Conservation (phyloP, 148 eudicot genomes). For the Tetragonia tetragonoides region DNA sequence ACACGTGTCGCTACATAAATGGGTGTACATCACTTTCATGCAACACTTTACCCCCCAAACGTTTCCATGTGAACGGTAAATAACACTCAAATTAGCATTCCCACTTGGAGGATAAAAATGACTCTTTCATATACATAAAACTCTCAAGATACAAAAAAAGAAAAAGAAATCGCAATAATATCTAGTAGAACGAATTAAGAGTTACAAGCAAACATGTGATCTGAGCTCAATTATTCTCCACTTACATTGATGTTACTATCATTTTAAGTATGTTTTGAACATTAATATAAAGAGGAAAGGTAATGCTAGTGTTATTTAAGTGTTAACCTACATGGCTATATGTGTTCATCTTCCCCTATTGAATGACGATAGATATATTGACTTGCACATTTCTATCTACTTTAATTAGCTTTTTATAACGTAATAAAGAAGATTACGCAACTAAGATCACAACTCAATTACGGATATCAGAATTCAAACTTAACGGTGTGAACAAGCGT, state of each 20-base stretch:
- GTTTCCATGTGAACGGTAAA: constrained; percentile 6
- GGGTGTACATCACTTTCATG: constrained; percentile 32
- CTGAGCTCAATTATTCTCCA: neutral
- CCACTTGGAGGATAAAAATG: constrained; percentile 4
- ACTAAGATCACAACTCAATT: neutral
- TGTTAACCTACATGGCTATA: neutral
- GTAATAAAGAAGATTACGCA: neutral
- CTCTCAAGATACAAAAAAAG: too few species aligned
- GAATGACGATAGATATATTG: neutral
- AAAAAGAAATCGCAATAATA: too few species aligned
- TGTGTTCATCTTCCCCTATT: neutral
- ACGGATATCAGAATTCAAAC: neutral
- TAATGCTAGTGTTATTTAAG: neutral
- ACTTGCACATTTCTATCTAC: neutral
- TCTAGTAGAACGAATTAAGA: too few species aligned
- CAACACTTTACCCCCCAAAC: constrained; percentile 12
- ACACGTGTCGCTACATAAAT: constrained; percentile 23
- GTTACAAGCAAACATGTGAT: neutral
- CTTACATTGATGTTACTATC: neutral
- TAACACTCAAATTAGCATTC: constrained; percentile 6
- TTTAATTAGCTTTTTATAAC: neutral
- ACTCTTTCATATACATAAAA: neutral
- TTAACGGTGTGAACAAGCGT: neutral
- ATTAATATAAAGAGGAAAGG: neutral
- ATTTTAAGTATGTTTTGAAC: neutral